Conservation (phyloP, 768 basidiomycete genomes). For the Mycena epipterygia region DNA sequence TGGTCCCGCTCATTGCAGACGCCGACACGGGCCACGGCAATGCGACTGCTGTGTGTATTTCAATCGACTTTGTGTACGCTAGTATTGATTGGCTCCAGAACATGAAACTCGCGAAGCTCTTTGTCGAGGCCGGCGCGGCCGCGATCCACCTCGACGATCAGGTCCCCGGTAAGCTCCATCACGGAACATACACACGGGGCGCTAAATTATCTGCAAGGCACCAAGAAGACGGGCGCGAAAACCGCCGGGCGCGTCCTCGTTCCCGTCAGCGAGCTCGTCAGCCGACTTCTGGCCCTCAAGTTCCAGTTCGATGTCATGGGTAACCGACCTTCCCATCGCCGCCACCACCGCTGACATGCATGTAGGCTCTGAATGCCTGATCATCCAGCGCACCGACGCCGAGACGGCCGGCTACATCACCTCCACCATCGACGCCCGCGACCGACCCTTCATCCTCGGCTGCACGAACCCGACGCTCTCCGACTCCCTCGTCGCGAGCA, state of each 20-base stretch:
- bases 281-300: background rate
- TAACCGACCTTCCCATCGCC: background rate
- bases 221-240: background rate
- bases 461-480: background rate
- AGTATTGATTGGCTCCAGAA: background rate
- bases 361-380: background rate
- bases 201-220: background rate
- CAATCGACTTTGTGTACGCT: too few species aligned
- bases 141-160: background rate
- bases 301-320: background rate
- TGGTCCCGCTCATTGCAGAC: background rate
- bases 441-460: conserved; percentile 3
- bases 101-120: background rate
- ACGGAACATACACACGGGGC: background rate
- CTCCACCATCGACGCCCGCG: conserved; percentile 5
- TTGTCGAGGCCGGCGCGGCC: background rate
- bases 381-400: conserved; percentile 1
- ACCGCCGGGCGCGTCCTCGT: background rate
- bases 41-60: background rate
- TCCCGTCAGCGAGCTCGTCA: conserved; percentile 1
- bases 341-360: background rate
- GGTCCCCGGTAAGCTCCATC: background rate
- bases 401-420: background rate
- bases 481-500: background rate
- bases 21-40: background rate